Conservation (phyloP, 2,329 filamentous ascomycete species). For the Trichophyton simii region DNA sequence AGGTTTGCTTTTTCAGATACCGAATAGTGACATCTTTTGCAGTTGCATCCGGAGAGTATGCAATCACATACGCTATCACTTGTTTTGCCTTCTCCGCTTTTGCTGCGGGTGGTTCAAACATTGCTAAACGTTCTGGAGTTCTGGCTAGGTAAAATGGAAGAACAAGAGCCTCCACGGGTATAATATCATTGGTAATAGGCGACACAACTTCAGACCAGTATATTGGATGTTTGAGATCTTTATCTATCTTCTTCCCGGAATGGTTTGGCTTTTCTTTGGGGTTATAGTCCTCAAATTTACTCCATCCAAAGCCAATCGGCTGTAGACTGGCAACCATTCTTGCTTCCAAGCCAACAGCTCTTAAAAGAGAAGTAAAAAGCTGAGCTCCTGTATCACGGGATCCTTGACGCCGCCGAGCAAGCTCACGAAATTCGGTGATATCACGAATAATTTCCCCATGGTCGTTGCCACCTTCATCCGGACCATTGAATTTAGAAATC, state of each 20-base stretch:
- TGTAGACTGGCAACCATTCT: conserved; percentile 77
- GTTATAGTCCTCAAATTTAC: conserved; percentile 66
- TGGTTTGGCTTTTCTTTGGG: conserved; percentile 18
- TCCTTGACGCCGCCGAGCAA: conserved; percentile 59
- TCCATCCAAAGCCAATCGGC: conserved; percentile 81
- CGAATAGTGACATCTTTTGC: conserved; percentile 91
- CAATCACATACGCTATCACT: conserved; percentile 78
- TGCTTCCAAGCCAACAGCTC: conserved; percentile 69
- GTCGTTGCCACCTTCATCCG: conserved; percentile 46
- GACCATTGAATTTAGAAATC: conserved; percentile 54
- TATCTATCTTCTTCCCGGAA: conserved; percentile 43
- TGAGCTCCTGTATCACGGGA: conserved; percentile 82
- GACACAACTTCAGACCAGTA: conserved; percentile 93
- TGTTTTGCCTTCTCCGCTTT: conserved; percentile 80
- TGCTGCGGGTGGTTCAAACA: conserved; percentile 68
- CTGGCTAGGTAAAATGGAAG: conserved; percentile 54
- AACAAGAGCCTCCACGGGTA: conserved; percentile 66
- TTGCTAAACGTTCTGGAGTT: conserved; percentile 57
- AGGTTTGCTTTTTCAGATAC: conserved; percentile 68
- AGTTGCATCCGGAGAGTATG: conserved; percentile 68
- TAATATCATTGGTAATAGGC: conserved; percentile 62
- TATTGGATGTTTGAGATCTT: conserved; percentile 67
- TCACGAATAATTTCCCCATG: conserved; percentile 67
- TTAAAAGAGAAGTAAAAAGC: conserved; percentile 72
- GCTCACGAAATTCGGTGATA: conserved; percentile 54